Evolutionary conservation across 768 basidiomycete genomes (phyloP), one percentile per base, ranked within the genome.

Genomic region (Hericium coralloides): DNA sequence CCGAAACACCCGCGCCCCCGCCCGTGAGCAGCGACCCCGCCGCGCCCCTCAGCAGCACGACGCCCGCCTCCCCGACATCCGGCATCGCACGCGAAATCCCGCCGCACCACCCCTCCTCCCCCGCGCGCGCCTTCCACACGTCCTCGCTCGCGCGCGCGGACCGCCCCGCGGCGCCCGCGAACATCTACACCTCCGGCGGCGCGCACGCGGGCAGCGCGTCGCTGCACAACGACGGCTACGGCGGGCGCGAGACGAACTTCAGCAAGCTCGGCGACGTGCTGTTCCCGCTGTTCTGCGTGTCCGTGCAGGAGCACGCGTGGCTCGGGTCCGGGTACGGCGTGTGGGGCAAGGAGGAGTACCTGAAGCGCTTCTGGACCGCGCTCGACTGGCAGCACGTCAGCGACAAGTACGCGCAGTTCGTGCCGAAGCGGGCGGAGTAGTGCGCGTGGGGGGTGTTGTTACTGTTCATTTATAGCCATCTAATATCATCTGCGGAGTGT

Each of bases 271-370:
- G 85, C 36, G 76, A 79, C 36, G 72, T 73, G 14, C 69, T 95
- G 41, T 83, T 76, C 66, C 92, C 92, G 20, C 67, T 95, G 55
- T 84, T 92, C 68, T 89, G 87, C 60, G 66, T 93, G 52, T 83
- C 84, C 45, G 80, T 90, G 4, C 81, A 92, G 63, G 91, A 93
- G 69, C 92, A 92, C 62, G 85, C 87, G 25, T 95, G 92, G 90
- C 76, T 95, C 65, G 76, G 77, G 51, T 85, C 87, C 20, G 89
- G 88, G 39, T 92, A 87, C 61, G 92, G 92, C 4, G 80, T 95
- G 4, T 93, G 90, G 89, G 92, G 93, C 23, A 89, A 91, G 71
- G 91, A 95, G 68, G 79, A 79, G 63, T 95, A 92, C 78, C 67
- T 95, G 66, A 81, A 77, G 64, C 79, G 84, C 66, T 92, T 94